A percentile compares a stretch with the other conserved stretches of the same genome.
These are phyloP conservation scores for Dendrocalamus latiflorus DNA, from an alignment of 202 grass and related monocot species.

Conservation along the genomic window DNA sequence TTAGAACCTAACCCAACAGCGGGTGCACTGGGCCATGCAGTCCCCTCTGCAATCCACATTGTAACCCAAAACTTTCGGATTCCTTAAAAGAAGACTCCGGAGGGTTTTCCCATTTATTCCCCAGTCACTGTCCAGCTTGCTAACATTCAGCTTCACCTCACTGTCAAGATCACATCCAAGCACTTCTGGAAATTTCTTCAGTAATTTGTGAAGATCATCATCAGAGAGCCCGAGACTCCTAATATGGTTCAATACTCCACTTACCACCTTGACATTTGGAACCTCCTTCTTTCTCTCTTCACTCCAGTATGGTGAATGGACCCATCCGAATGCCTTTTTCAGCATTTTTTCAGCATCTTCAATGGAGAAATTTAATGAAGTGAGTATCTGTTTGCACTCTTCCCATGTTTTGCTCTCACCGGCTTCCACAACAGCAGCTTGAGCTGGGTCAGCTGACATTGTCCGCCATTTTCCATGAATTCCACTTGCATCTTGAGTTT, in stretches of 20 bases:
- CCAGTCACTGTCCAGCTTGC: conserved; percentile 78
- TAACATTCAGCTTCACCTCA: conserved; percentile 69
- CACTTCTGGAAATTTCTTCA: conserved; percentile 94
- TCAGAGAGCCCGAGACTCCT: conserved; percentile 61
- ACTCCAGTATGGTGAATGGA: conserved; percentile 82
- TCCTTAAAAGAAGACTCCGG: conserved; percentile 63
- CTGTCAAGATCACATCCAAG: conserved; percentile 71
- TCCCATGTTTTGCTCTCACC: conserved; percentile 62
- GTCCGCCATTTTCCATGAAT: conserved; percentile 11
- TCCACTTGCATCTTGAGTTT: background rate
- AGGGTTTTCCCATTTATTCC: conserved; percentile 77
- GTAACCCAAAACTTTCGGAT: conserved; percentile 90
- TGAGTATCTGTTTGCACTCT: conserved; percentile 52
- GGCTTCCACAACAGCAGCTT: conserved; percentile 33
- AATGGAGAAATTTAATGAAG: conserved; percentile 42
- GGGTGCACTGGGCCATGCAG: conserved; percentile 79
- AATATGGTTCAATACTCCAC: conserved; percentile 47
- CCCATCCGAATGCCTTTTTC: conserved; percentile 86
- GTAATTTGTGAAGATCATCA: conserved; percentile 67
- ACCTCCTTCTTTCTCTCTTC: conserved; percentile 64
- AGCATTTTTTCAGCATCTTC: conserved; percentile 67
- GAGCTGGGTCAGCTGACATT: conserved; percentile 38
- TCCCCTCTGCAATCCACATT: conserved; percentile 91
- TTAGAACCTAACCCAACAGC: conserved; percentile 93
- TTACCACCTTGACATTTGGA: conserved; percentile 48